Base-by-base conservation (phyloP, 106 monocot species). In the Apostasia ramifera region DNA sequence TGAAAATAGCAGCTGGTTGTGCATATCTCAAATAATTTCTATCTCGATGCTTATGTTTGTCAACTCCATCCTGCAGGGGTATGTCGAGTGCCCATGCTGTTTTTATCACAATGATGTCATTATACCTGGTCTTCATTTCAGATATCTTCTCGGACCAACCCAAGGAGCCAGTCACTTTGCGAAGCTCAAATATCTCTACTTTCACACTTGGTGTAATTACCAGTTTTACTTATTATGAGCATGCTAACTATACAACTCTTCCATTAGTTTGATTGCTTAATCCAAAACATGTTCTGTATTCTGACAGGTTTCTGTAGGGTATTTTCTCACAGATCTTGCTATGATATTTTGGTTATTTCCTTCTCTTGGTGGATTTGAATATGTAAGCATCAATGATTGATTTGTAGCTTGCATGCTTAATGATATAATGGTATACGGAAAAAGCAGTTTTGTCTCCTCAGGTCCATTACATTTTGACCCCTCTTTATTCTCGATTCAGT, bases 291-390 rank as follows among this genome's bases (percentile, higher is more conserved):
- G 13, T 26, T 9, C 1, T 42, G 10, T 59, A 15, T 71, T 2
- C 49, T 73, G 43, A 51, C 77, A 95, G 95, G 86, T 97, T 66
- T 92, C 95, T 15, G 77, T 83, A 72, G 95, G 89, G 37, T 97
- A 97, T 77, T 97, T 97, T 76, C 81, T 90, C 50, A 68, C 77
- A 10, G 92, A 92, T 74, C 75, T 97, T 72, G 86, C 73, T 13
- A 82, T 92, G 81, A 92, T 97, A 71, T 74, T 87, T 75, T 97
- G 97, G 92, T 75, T 87, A 66, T 97, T 78, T 76, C 97, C 97
- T 79, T 80, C 82, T 6, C 92, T 97, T 66, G 92, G 95, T 72
- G 92, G 86, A 75, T 81, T 82, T 73, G 92, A 97, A 73, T 97
- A 89, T 85, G 95, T 92, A 82, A 81, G 92, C 75, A 59, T 45